These are phyloP conservation scores for Talaromyces sp. DNA, from an alignment of 2,329 filamentous ascomycete genomes.

Conservation along the genomic window DNA sequence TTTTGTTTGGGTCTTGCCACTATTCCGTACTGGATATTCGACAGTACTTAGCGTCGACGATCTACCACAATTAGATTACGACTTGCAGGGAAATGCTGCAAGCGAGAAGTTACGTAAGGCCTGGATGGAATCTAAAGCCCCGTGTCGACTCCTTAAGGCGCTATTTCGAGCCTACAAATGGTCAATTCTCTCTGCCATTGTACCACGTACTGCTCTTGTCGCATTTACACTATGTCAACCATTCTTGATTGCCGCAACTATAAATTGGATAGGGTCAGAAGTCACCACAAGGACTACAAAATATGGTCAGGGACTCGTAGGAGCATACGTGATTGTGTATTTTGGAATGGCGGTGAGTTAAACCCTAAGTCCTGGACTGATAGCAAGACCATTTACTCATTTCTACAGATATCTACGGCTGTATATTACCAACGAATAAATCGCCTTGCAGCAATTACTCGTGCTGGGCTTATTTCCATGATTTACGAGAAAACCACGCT, in stretches of 20 bases:
- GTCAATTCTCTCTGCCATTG: conserved; percentile 26
- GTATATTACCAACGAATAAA: conserved; percentile 39
- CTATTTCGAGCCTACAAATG: conserved; percentile 26
- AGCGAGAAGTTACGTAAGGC: conserved; percentile 25
- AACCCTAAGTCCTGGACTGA: neutral
- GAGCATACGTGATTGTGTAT: conserved; percentile 40
- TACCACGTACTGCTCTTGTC: conserved; percentile 25
- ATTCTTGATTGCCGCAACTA: conserved; percentile 29
- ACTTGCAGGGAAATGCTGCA: conserved; percentile 25
- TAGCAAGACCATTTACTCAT: neutral
- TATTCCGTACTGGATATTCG: conserved; percentile 44
- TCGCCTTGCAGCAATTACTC: conserved; percentile 36
- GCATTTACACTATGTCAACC: conserved; percentile 34
- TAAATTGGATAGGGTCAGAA: conserved; percentile 5
- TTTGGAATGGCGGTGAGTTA: conserved; percentile 34
- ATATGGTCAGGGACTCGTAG: conserved; percentile 38
- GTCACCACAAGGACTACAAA: conserved; percentile 12
- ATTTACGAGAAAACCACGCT: conserved; percentile 38
- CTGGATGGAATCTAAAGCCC: conserved; percentile 25
- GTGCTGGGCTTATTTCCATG: conserved; percentile 40
- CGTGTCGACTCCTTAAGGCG: conserved; percentile 23
- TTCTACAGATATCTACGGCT: conserved; percentile 29
- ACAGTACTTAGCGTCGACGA: conserved; percentile 35
- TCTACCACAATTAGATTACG: conserved; percentile 42
- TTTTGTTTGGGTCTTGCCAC: conserved; percentile 47